Conservation (phyloP, 2,329 filamentous ascomycete species). For the Paracamarosporium sp. region DNA sequence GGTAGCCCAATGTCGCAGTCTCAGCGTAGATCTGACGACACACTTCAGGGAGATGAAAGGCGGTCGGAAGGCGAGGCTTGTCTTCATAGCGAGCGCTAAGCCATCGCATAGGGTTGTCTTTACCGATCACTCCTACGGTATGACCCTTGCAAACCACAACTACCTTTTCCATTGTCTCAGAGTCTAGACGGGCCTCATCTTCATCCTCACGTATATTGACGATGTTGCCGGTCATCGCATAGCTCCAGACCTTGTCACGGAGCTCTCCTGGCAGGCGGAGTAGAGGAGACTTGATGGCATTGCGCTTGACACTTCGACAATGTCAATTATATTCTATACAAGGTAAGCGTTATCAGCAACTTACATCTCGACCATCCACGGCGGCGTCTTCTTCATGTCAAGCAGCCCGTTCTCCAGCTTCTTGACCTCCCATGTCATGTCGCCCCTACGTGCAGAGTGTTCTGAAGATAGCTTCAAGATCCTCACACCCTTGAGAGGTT, state of each 20-base stretch:
- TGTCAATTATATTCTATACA: background rate
- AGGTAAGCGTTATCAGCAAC: background rate
- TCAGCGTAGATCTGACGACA: conserved; percentile 17
- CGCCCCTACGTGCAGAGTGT: background rate
- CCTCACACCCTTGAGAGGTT: background rate
- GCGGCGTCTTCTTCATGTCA: background rate
- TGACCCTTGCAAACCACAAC: too few species aligned
- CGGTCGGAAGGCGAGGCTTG: background rate
- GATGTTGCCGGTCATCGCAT: background rate
- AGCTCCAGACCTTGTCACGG: conserved; percentile 10
- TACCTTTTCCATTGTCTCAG: too few species aligned
- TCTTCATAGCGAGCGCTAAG: background rate
- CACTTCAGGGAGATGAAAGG: background rate
- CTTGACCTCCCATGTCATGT: background rate
- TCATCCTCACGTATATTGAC: background rate
- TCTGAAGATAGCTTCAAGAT: background rate
- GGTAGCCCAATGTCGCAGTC: conserved; percentile 1
- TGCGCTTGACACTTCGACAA: conserved; percentile 1
- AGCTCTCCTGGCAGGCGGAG: conserved; percentile 16
- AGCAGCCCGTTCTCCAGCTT: background rate
- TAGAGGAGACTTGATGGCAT: conserved; percentile 5
- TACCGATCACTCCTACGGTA: background rate
- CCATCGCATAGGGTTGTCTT: background rate
- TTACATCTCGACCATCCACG: background rate
- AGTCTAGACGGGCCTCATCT: too few species aligned